Evolutionary conservation across 441 rosid species (phyloP), one percentile per base, ranked within the genome.

Genomic region (Gossypium aridum): DNA sequence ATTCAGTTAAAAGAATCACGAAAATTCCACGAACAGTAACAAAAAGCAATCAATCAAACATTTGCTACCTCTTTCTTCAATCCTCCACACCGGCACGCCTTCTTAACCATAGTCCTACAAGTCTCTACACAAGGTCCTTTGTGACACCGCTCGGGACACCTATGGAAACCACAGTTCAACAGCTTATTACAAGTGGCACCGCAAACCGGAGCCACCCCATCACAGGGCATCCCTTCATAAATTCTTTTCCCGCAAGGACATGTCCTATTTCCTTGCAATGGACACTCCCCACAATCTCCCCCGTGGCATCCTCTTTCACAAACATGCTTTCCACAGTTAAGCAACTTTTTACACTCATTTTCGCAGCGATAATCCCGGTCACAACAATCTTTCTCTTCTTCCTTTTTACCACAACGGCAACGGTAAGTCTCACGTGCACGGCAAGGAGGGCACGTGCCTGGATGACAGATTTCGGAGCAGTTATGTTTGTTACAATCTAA

Each of bases 131-230:
- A 94, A 3, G 75, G 57, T 25, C 99, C 94, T 0, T 89, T 86
- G 63, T 94, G 99, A 67, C 99, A 92, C 77, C 99, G 82, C 63
- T 94, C 97, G 1, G 86, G 98, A 80, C 98, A 94, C 75, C 87
- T 79, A 79, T 92, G 99, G 39, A 78, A 80, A 22, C 97, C 84
- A 71, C 99, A 94, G 59, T 84, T 83, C 84, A 92, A 82, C 77
- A 78, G 71, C 81, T 92, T 94, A 77, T 88, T 91, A 76, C 99
- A 94, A 2, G 99, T 92, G 14, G 85, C 88, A 3, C 98, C 99
- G 75, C 98, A 92, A 54, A 90, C 74, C 0, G 94, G 97, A 65
- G 84, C 85, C 1, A 57, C 74, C 70, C 89, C 89, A 80, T 94
- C 99, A 72, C 99, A 92, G 0, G 93, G 72, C 87, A 92, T 83